These are phyloP conservation scores for Yamadazyma paraphyllophila DNA, from an alignment of 805 yeast species.

Conservation along the genomic window DNA sequence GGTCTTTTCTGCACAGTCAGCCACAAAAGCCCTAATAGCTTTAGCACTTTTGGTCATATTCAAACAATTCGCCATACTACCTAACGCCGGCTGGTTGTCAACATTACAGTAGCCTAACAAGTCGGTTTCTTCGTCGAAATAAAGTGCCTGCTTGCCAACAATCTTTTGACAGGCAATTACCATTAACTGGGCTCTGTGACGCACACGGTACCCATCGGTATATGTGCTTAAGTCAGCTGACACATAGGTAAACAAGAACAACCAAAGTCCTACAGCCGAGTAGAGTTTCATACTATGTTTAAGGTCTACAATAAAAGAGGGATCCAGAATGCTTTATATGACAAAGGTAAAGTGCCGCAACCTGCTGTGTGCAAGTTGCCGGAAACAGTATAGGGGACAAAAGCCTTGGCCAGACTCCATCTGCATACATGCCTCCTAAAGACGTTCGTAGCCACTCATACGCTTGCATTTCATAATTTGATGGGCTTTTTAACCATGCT, in stretches of 20 bases:
- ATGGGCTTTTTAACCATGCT: not conserved
- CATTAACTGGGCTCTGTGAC: constrained; percentile 23
- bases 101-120: constrained; percentile 31
- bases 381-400: not conserved
- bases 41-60: constrained; percentile 13
- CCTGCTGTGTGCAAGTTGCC: not conserved
- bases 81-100: constrained; percentile 38
- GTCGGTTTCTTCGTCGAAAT: constrained; percentile 22
- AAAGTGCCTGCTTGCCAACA: constrained; percentile 24
- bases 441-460: not conserved
- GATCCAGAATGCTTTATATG: not conserved
- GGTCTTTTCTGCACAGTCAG: constrained; percentile 22
- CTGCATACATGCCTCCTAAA: not conserved
- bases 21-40: constrained; percentile 24
- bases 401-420: not conserved
- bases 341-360: not conserved
- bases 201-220: constrained; percentile 21
- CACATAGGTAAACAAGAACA: not conserved
- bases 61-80: constrained; percentile 37
- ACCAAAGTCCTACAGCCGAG: not conserved
- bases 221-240: constrained; percentile 1
- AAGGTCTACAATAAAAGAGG: not conserved
- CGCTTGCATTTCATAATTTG: not conserved
- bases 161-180: constrained; percentile 25
- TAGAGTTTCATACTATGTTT: constrained; percentile 1